A percentile compares a stretch with the other conserved stretches of the same genome.
Conservation (phyloP, 83 land plant genomes). For the Diphasiastrum complanatum region DNA sequence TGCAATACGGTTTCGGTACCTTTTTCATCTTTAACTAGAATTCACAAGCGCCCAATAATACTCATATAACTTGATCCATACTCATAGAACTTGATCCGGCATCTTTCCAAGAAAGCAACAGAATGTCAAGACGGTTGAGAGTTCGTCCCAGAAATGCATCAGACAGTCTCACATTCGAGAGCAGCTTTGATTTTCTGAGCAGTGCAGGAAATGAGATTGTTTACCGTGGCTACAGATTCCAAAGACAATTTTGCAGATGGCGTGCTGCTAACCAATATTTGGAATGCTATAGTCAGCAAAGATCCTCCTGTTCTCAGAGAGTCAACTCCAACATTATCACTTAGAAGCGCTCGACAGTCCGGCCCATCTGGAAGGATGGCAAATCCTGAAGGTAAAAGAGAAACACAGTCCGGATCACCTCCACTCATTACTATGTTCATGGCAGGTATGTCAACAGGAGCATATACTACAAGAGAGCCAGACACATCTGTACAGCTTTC, state of each 20-base stretch:
- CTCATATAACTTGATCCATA: no score
- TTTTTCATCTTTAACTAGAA: no score
- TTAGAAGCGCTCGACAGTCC: background rate
- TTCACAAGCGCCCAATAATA: no score
- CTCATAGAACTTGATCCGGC: no score
- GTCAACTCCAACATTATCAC: background rate
- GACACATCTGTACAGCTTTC: constrained; percentile 50
- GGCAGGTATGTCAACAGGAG: constrained; percentile 55
- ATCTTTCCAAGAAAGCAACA: no score
- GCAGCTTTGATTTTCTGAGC: constrained; percentile 32
- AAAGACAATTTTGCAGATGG: constrained; percentile 30
- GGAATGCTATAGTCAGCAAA: constrained; percentile 37
- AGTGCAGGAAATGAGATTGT: constrained; percentile 39
- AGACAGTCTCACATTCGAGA: constrained; percentile 17
- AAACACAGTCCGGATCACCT: constrained; percentile 45
- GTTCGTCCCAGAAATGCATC: no score
- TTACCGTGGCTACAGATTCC: constrained; percentile 37
- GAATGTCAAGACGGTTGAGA: no score
- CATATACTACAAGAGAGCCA: constrained; percentile 50
- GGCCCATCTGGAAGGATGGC: constrained; percentile 55
- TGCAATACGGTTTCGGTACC: no score
- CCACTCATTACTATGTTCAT: constrained; percentile 56
- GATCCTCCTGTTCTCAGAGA: constrained; percentile 12
- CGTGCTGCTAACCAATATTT: constrained; percentile 30
- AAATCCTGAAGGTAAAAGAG: constrained; percentile 61